Evolutionary conservation across 208 protist species (phyloP).

Genomic region (Trypanosoma melophagium): DNA sequence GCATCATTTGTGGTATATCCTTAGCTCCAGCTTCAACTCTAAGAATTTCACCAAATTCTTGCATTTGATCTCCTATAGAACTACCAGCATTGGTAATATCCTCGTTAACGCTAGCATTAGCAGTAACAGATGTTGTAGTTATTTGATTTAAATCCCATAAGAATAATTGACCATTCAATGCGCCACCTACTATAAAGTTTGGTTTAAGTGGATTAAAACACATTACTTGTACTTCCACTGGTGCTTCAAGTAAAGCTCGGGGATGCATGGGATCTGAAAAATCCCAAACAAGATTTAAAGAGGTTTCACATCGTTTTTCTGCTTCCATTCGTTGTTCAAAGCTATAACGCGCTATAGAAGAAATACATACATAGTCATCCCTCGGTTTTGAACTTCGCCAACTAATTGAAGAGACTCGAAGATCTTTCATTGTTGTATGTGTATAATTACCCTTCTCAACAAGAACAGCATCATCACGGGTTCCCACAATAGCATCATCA

Average conservation of each 20-base stretch:
- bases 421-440: conserved; percentile 79
- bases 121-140: not conserved
- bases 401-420: conserved; percentile 68
- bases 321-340: conserved; percentile 76
- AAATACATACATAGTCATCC: conserved; percentile 81
- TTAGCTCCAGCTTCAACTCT: conserved; percentile 47
- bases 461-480: conserved; percentile 75
- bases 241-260: conserved; percentile 82
- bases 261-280: conserved; percentile 91
- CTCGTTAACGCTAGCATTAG: not conserved
- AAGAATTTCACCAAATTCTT: conserved; percentile 7
- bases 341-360: conserved; percentile 57
- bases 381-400: conserved; percentile 71
- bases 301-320: conserved; percentile 70
- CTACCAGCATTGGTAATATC: no score
- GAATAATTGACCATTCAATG: conserved; percentile 89
- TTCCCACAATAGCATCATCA: conserved; percentile 84
- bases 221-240: conserved; percentile 86
- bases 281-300: conserved; percentile 86
- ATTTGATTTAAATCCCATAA: conserved; percentile 84
- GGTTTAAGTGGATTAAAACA: conserved; percentile 83
- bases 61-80: conserved; percentile 1
- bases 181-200: conserved; percentile 80
- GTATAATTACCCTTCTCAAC: conserved; percentile 87
- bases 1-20: conserved; percentile 75